phyloP scores from a whole-genome alignment of 2,329 filamentous ascomycete genomes.

The Xylariales sp. region DNA sequence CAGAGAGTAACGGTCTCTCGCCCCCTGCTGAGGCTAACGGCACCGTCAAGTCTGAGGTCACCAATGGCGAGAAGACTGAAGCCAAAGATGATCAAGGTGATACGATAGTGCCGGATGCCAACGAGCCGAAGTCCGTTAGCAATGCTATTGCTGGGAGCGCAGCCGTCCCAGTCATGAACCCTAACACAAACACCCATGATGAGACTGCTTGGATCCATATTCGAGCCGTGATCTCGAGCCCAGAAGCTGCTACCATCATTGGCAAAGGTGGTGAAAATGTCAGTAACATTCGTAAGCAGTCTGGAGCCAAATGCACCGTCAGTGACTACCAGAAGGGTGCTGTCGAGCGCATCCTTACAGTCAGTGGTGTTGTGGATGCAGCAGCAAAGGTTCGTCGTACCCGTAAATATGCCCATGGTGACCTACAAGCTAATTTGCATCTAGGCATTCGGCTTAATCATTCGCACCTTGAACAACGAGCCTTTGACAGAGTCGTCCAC shows the following conservation, averaged over 20 bases:
- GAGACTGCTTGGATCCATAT: conserved; percentile 97
- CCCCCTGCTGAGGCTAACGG: conserved; percentile 44
- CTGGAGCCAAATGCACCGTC: conserved; percentile 96
- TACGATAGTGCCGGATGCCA: conserved; percentile 62
- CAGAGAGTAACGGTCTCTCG: conserved; percentile 32
- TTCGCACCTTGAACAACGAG: conserved; percentile 97
- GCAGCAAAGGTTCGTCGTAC: conserved; percentile 74
- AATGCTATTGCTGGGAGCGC: conserved; percentile 34
- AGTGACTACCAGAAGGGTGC: conserved; percentile 97
- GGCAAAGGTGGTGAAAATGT: conserved; percentile 99
- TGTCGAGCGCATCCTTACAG: conserved; percentile 94
- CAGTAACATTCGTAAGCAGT: conserved; percentile 90
- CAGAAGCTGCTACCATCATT: conserved; percentile 95
- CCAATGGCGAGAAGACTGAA: conserved; percentile 47
- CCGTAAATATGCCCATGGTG: background rate
- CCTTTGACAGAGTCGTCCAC: conserved; percentile 82
- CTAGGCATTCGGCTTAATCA: conserved; percentile 94
- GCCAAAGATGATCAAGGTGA: conserved; percentile 60
- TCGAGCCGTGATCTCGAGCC: conserved; percentile 92
- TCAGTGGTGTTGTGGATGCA: conserved; percentile 93
- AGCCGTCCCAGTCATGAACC: conserved; percentile 32
- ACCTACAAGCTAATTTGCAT: conserved; percentile 22
- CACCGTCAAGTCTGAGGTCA: conserved; percentile 36
- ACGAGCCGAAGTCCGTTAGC: conserved; percentile 47
- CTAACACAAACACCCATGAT: conserved; percentile 63